Conservation (phyloP, 495 filamentous ascomycete species). For the Aspergillus kassunensis region DNA sequence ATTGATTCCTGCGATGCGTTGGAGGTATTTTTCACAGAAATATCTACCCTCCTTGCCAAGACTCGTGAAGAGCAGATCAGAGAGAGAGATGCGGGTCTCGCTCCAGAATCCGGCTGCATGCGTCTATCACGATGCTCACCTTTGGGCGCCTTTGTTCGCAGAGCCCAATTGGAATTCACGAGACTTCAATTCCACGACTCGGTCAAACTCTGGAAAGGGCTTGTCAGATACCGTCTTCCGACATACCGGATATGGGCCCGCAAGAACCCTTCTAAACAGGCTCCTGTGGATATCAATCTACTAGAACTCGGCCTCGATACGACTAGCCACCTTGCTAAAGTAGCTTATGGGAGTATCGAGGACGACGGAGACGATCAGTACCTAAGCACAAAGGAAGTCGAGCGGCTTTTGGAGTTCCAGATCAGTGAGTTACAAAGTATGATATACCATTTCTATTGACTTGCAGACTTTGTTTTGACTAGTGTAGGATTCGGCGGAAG, state of each 20-base stretch:
- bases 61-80: slow-evolving; percentile 50
- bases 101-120: slow-evolving; percentile 40
- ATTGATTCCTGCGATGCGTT: slow-evolving; percentile 77
- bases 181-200: slow-evolving; percentile 74
- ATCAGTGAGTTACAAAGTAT: slow-evolving; percentile 80
- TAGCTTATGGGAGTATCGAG: slow-evolving; percentile 61
- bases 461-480: slow-evolving; percentile 20
- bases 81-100: slow-evolving; percentile 49
- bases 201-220: slow-evolving; percentile 70
- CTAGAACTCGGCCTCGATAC: slow-evolving; percentile 33
- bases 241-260: slow-evolving; percentile 67
- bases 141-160: slow-evolving; percentile 78
- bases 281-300: slow-evolving; percentile 66
- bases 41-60: slow-evolving; percentile 56
- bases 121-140: slow-evolving; percentile 66
- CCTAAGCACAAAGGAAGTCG: slow-evolving; percentile 78
- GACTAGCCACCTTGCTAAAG: slow-evolving; percentile 46
- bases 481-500: slow-evolving; percentile 58
- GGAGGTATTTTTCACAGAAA: slow-evolving; percentile 60
- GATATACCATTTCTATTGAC: slow-evolving; percentile 19
- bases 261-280: slow-evolving; percentile 59
- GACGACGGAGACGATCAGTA: slow-evolving; percentile 39
- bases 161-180: slow-evolving; percentile 73
- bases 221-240: slow-evolving; percentile 73
- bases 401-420: slow-evolving; percentile 81